Evolutionary conservation across 768 basidiomycete genomes (phyloP), one percentile per base, ranked within the genome.

Genomic region (Amanita exitialis): DNA sequence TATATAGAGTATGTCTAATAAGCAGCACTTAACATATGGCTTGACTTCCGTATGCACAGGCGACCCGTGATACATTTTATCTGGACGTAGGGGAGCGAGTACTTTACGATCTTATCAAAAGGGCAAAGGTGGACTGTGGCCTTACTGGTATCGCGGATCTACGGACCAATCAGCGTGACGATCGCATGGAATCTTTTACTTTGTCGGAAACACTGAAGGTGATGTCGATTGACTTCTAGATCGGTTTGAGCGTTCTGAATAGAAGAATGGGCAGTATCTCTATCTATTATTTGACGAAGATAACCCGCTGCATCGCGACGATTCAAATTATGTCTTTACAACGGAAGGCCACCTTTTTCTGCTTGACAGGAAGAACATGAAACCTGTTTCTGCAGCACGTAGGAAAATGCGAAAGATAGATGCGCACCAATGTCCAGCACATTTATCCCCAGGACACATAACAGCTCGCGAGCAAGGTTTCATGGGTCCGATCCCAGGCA

Each of bases 161-260:
- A 2, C 73, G 83, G 37, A 81, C 73, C 27, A 87, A 90, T 57
- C 72, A 80, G 58, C 79, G 78, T 15, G 91, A 94, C 56, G 91
- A 98, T 60, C 79, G 95, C 53, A 98, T 98, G 96, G 96, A 98
- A 65, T 91, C 88, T 4, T 99, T 98, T 64, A 81, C 81, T n/a
- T 73, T 97, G 28, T 92, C 90, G 3, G 94, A 95, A 68, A 92
- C 92, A 0, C 69, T 96, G 43, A 95, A 94, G 76, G 91, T 85
- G 21, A 15, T 23, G 13, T 53, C 28, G 65, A 36, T 13, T 23
- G 21, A 30, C 21, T 34, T 36, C 35, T 27, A 0, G 25, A 32
- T 37, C 25, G 5, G n/a, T 43, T 34, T 9, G 43, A 28, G 3
- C 6, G 34, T 51, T 10, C 28, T 43, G 30, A 49, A 18, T 45